Evolutionary conservation across 2,329 filamentous ascomycete species (phyloP), one percentile per base, ranked within the genome.

Genomic region (Cladophialophora psammophila): DNA sequence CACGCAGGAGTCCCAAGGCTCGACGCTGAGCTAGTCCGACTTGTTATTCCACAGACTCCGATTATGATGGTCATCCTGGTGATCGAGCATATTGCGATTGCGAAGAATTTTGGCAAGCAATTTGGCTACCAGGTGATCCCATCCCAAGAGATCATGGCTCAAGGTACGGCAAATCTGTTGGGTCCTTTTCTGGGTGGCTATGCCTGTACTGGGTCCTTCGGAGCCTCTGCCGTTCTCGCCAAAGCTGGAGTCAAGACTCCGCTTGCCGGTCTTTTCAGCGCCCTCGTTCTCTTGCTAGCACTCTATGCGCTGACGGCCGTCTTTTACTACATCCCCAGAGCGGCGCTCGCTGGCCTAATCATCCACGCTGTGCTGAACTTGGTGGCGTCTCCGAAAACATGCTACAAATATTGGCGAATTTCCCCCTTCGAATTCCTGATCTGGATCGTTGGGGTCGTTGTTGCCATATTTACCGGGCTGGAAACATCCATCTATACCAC

Each of bases 111-210:
- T 72, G 94, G 94, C 6, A 87, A 94, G 68, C 87, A 97, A 72
- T 97, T 97, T 82, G 96, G 96, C 81, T 98, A 98, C 80, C 90
- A 87, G 12, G 97, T 98, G 76, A 90, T 97, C 72, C 93, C 94
- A 0, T 97, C 94, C 0, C 94, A 98, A 77, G 94, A 98, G 77
- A 87, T 98, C 80, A 91, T 98, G 59, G 94, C 93, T n/a, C 96
- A 97, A 70, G 94, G 94, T 69, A 87, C 97, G 26, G 90, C 90
- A 35, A 98, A 97, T 76, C 83, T 97, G 38, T 84, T 97, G 6
- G 93, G 92, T 0, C 93, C 94, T 2, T 96, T 97, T 80, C 84
- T 97, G 2, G 94, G 94, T 59, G 94, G 86, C 1, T 98, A 96
- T 75, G 92, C 94, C 13, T 91, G 92, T 0, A 98, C 94, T 3